Percentiles rank a stretch among this genome's conserved stretches.
Evolutionary conservation across 768 basidiomycete genomes (phyloP).

Genomic region (Amanita muscaria): DNA sequence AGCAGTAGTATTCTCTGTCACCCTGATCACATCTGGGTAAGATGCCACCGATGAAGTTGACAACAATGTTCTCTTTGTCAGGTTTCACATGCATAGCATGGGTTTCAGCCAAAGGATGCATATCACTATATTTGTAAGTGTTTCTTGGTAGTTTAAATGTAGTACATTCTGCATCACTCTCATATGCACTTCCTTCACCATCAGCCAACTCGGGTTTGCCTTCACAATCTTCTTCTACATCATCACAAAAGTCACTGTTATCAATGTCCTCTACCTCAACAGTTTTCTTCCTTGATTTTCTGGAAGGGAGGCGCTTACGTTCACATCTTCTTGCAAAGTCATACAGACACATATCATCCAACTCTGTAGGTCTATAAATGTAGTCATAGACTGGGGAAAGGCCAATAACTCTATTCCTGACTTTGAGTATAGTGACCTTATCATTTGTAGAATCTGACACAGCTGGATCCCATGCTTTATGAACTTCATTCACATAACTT

Average conservation of each 20-base stretch:
- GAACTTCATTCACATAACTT: slow-evolving; percentile 19
- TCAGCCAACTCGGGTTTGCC: no score
- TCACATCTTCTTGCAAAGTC: slow-evolving; percentile 18
- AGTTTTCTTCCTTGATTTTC: no score
- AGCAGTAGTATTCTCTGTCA: slow-evolving; percentile 23
- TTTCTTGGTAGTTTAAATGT: no score
- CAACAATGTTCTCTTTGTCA: slow-evolving; percentile 9
- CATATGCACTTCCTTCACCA: no score
- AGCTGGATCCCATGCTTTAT: slow-evolving; percentile 11
- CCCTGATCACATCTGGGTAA: slow-evolving; percentile 23
- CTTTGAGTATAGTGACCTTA: slow-evolving; percentile 15
- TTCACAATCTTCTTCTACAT: no score
- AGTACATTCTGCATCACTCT: no score
- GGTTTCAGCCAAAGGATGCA: slow-evolving; percentile 18
- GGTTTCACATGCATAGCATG: slow-evolving; percentile 13
- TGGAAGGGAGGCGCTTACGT: no score
- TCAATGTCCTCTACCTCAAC: no score
- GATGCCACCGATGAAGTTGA: slow-evolving; percentile 21
- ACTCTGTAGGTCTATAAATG: slow-evolving; percentile 16
- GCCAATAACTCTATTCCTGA: slow-evolving; percentile 13
- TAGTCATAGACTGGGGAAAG: slow-evolving; percentile 26
- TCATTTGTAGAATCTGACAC: not conserved
- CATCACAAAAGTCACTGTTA: no score
- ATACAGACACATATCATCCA: slow-evolving; percentile 17
- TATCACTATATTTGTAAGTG: slow-evolving; percentile 9